Evolutionary conservation across 2,329 filamentous ascomycete species (phyloP), one percentile per base, ranked within the genome.

Genomic region (Neofusicoccum ribis): DNA sequence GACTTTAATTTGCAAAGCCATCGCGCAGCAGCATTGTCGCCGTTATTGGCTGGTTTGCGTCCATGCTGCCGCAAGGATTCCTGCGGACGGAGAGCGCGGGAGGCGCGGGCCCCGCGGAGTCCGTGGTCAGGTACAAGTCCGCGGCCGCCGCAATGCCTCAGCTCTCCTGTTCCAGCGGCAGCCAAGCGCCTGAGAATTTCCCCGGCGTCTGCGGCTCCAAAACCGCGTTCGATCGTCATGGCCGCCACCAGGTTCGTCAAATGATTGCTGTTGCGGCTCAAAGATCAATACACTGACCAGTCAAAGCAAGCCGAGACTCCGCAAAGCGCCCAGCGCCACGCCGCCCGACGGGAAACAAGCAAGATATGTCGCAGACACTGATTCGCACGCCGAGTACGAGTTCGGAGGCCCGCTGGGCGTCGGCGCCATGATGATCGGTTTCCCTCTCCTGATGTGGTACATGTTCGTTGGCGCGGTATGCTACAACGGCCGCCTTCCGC

Each of bases 401-500:
- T 99, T 98, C 75, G 94, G 94, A 68, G 95, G 95, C 66, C 88
- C 91, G 3, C 75, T 85, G 15, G 94, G 94, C 65, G 90, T 93
- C 47, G 80, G 85, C n/a, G 82, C 86, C 70, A 93, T 97, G 87
- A 98, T 98, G 92, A 84, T 93, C 68, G 88, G 90, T 50, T 99
- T 98, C 79, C 95, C 95, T n/a, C 68, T 89, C 34, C 85, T 98
- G 71, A 98, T 98, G 94, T 97, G 92, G 86, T 98, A 97, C 82
- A 97, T 98, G 93, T 98, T 93, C 93, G 89, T 97, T 77, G 95
- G 95, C 58, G 91, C 94, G 31, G 93, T 89, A 58, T 97, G 94
- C 81, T 98, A 97, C 80, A 83, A 93, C 75, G 94, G 94, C 70
- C 88, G 91, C 69, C 83, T 96, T 59, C 95, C 95, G 15, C 80